Percentiles rank a stretch among this genome's conserved stretches.
Conservation (phyloP, 2,329 filamentous ascomycete species). For the Hymenoscyphus fructigenus region DNA sequence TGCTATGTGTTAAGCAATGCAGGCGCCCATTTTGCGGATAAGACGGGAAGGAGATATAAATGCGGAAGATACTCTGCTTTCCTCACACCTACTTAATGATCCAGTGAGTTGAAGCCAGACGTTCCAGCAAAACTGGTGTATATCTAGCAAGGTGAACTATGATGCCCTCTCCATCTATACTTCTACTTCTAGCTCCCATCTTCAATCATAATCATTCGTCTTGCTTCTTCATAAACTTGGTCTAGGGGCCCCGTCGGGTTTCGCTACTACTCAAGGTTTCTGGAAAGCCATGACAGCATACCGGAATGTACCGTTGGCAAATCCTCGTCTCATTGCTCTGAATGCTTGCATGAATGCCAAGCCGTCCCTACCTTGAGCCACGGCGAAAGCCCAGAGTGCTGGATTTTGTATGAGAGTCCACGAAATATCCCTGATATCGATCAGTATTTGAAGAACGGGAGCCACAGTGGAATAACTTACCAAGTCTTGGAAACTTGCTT, state of each 20-base stretch:
- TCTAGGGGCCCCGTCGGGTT: no score
- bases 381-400: constrained; percentile 59
- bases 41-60: no score
- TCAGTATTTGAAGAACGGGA: background rate
- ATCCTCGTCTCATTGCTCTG: constrained; percentile 59
- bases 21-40: no score
- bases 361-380: constrained; percentile 59
- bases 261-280: constrained; percentile 38
- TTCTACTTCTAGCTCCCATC: background rate
- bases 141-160: no score
- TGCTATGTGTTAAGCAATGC: no score
- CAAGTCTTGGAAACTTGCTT: constrained; percentile 58
- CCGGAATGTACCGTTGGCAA: constrained; percentile 56
- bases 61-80: no score
- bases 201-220: no score
- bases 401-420: constrained; percentile 60
- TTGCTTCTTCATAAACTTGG: no score
- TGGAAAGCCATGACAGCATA: constrained; percentile 59
- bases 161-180: background rate
- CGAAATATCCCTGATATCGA: constrained; percentile 56
- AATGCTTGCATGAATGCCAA: constrained; percentile 62
- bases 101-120: no score
- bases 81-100: no score
- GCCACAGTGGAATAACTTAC: constrained; percentile 39
- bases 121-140: no score